phyloP scores from a whole-genome alignment of 139 green algal genomes.

The Auxenochlorella pyrenoidosa region DNA sequence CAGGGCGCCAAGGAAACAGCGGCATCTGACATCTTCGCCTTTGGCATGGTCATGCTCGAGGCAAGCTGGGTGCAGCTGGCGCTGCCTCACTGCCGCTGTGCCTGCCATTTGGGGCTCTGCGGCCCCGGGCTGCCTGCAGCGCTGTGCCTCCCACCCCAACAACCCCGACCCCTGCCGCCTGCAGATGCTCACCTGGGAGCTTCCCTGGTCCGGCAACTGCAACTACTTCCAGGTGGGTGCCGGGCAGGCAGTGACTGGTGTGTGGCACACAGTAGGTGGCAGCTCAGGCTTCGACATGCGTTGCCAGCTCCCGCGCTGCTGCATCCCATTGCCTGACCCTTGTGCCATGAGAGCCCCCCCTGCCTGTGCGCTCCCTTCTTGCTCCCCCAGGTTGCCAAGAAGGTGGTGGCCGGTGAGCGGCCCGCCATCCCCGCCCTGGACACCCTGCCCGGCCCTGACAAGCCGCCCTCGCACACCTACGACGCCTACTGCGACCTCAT shows the following conservation, averaged over 20 bases:
- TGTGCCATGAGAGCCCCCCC: no score
- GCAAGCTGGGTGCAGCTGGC: no score
- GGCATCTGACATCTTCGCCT: neutral
- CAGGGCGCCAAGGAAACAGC: neutral
- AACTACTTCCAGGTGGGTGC: neutral
- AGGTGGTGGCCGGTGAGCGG: neutral
- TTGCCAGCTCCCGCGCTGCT: no score
- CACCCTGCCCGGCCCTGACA: neutral
- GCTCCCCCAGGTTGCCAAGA: slow-evolving; percentile 21
- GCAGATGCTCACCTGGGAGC: neutral
- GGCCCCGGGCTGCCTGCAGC: no score
- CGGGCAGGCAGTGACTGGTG: slow-evolving; percentile 22
- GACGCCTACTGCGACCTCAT: neutral
- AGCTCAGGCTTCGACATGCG: no score
- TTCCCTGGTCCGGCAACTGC: neutral
- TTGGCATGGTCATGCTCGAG: no score
- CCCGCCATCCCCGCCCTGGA: neutral
- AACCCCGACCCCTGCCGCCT: no score
- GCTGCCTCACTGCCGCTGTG: no score
- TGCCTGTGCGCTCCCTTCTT: neutral
- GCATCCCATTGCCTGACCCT: no score
- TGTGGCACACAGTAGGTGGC: neutral
- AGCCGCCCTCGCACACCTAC: neutral
- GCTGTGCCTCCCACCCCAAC: no score
- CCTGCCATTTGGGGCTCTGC: no score